phyloP scores from a whole-genome alignment of 805 yeast genomes.

The Nakazawaea pomicola region DNA sequence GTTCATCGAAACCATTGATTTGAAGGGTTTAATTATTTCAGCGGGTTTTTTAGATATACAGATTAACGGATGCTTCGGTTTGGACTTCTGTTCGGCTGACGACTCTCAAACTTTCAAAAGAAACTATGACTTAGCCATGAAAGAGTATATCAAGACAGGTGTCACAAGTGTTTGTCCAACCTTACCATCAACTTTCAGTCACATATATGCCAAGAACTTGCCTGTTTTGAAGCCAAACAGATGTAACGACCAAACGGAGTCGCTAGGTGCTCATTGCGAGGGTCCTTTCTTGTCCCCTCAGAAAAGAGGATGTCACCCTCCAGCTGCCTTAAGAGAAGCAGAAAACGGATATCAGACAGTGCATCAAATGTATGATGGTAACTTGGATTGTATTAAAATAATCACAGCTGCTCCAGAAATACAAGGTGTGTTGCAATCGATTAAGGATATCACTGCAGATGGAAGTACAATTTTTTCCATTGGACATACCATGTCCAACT shows the following conservation, averaged over 20 bases:
- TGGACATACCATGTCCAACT: slow-evolving; percentile 41
- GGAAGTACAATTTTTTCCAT: slow-evolving; percentile 36
- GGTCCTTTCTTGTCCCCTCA: slow-evolving; percentile 50
- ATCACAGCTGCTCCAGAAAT: slow-evolving; percentile 50
- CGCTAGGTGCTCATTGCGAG: slow-evolving; percentile 55
- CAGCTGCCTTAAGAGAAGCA: slow-evolving; percentile 37
- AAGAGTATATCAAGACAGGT: slow-evolving; percentile 43
- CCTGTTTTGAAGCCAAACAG: slow-evolving; percentile 36
- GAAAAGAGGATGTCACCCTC: slow-evolving; percentile 49
- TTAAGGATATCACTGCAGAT: slow-evolving; percentile 26
- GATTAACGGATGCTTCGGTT: slow-evolving; percentile 53
- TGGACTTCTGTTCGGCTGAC: slow-evolving; percentile 41
- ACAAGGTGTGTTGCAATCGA: slow-evolving; percentile 37
- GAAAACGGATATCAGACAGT: slow-evolving; percentile 25
- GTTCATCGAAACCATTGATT: slow-evolving; percentile 30
- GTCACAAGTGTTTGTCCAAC: slow-evolving; percentile 56
- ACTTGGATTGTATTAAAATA: slow-evolving; percentile 25
- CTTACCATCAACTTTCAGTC: slow-evolving; percentile 44
- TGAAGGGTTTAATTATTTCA: slow-evolving; percentile 41
- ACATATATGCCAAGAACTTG: slow-evolving; percentile 42
- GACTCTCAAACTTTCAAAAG: slow-evolving; percentile 27
- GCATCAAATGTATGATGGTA: slow-evolving; percentile 34
- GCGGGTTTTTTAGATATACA: slow-evolving; percentile 57
- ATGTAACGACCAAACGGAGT: slow-evolving; percentile 30
- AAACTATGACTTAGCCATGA: slow-evolving; percentile 39